A percentile compares a stretch with the other conserved stretches of the same genome.
phyloP scores from a whole-genome alignment of 2,329 filamentous ascomycete genomes.

The Chlorencoelia australis region DNA sequence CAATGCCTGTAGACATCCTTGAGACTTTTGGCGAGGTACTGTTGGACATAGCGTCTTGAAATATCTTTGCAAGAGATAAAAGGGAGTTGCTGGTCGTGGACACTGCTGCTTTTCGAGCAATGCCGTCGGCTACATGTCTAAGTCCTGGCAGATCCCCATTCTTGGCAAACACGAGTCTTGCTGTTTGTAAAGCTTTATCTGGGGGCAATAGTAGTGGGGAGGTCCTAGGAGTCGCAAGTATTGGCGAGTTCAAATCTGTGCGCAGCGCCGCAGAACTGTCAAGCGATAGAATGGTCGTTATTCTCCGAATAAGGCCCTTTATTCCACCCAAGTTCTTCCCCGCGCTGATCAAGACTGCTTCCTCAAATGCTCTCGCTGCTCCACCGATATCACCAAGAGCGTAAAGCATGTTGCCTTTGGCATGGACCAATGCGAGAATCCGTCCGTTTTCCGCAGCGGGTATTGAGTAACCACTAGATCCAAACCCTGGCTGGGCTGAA shows the following conservation, averaged over 20 bases:
- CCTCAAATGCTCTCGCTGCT: constrained; percentile 85
- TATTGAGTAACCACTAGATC: constrained; percentile 75
- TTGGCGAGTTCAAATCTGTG: constrained; percentile 12
- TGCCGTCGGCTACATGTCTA: constrained; percentile 56
- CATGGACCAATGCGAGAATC: constrained; percentile 87
- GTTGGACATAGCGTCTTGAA: constrained; percentile 88
- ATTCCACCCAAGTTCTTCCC: constrained; percentile 63
- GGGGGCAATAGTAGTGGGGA: constrained; percentile 69
- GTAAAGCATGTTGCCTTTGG: constrained; percentile 98
- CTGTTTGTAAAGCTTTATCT: constrained; percentile 72
- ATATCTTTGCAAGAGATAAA: constrained; percentile 91
- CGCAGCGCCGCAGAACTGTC: constrained; percentile 31
- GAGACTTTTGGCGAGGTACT: constrained; percentile 36
- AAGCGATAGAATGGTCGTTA: constrained; percentile 59
- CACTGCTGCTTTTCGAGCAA: constrained; percentile 68
- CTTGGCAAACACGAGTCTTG: constrained; percentile 69
- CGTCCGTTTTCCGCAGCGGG: constrained; percentile 82
- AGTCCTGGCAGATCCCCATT: constrained; percentile 74
- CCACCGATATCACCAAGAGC: constrained; percentile 69
- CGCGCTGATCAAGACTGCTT: constrained; percentile 81
- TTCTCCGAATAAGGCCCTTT: constrained; percentile 65
- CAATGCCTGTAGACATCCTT: constrained; percentile 63
- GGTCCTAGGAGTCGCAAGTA: constrained; percentile 4
- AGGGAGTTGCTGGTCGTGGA: constrained; percentile 94
- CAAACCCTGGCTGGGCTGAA: constrained; percentile 40